Evolutionary conservation across 345 rosid species (phyloP), one percentile per base, ranked within the genome.

Genomic region (Lenwebbia sp.): DNA sequence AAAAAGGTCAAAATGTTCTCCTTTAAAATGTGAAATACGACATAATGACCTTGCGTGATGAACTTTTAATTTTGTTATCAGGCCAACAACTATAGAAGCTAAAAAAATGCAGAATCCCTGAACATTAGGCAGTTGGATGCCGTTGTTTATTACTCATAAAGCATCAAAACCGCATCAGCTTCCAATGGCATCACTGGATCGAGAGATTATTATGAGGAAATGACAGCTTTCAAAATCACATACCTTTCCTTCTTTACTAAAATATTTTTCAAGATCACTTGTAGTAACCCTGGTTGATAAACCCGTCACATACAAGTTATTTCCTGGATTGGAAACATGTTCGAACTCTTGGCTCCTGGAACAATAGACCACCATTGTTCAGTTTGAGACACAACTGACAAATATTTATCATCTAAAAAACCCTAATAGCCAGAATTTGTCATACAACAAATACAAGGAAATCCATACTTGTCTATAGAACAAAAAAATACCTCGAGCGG

Each of bases 261-360:
- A 94, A 86, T 37, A 92, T 87, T 92, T 93, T 90, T 93, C 94
- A 57, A 94, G 88, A 83, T 93, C 96, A 84, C 78, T 83, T 21
- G 74, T 26, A 15, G 90, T 91, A 56, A 91, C 89, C 89, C 95
- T 90, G 14, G 95, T 91, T 53, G 95, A 93, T 83, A 93, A 89
- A 54, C 96, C 96, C 12, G 95, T 94, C 22, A 94, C 94, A 82
- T 94, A 94, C 90, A 93, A 87, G 89, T 92, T 94, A 87, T 93
- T 93, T 78, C 96, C 94, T 3, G 95, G 94, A 88, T 94, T 94
- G 41, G 53, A 13, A 53, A 90, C 92, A 65, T 82, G 92, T 62
- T 13, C 86, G 82, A 91, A 89, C 10, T 90, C 92, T 40, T 89
- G 90, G 88, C 95, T 94, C 94, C 94, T 94, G 92, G 19, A 90